These are phyloP conservation scores for Plasmodium yoelii DNA, from an alignment of 169 alveolate genomes.

Conservation along the genomic window DNA sequence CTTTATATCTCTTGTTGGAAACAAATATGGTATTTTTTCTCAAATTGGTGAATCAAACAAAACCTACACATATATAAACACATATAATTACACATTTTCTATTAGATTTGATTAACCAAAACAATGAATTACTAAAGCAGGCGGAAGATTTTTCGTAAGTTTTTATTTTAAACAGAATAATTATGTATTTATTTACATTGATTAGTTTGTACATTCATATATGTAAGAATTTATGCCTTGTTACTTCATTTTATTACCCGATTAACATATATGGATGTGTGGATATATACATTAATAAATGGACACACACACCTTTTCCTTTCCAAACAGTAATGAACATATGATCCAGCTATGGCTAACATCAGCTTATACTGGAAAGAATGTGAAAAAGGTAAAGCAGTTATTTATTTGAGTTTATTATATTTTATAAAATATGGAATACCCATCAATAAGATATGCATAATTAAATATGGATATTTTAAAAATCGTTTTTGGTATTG, in stretches of 20 bases:
- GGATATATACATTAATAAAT: not conserved
- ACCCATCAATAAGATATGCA: not conserved
- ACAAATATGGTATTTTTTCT: constrained; percentile 34
- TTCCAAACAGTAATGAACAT: constrained; percentile 29
- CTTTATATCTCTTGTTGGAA: constrained; percentile 76
- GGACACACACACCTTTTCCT: not conserved
- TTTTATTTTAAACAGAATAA: not conserved
- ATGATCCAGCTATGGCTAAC: constrained; percentile 72
- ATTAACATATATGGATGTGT: not conserved
- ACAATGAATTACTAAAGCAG: constrained; percentile 10
- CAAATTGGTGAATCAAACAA: not conserved
- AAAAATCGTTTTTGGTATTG: not conserved
- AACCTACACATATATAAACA: not conserved
- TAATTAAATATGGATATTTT: constrained; percentile 12
- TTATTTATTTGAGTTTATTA: not conserved
- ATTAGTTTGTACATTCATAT: not conserved
- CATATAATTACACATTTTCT: not conserved
- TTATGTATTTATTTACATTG: not conserved
- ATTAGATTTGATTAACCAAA: constrained; percentile 32
- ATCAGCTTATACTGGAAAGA: constrained; percentile 66
- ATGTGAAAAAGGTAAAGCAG: constrained; percentile 65
- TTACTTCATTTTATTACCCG: no score
- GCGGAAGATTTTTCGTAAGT: constrained; percentile 53
- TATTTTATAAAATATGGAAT: no score
- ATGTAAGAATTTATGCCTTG: no score